Evolutionary conservation across 176 grass and related monocot genomes (phyloP), one percentile per base, ranked within the genome.

Genomic region (Triticum monococcum): DNA sequence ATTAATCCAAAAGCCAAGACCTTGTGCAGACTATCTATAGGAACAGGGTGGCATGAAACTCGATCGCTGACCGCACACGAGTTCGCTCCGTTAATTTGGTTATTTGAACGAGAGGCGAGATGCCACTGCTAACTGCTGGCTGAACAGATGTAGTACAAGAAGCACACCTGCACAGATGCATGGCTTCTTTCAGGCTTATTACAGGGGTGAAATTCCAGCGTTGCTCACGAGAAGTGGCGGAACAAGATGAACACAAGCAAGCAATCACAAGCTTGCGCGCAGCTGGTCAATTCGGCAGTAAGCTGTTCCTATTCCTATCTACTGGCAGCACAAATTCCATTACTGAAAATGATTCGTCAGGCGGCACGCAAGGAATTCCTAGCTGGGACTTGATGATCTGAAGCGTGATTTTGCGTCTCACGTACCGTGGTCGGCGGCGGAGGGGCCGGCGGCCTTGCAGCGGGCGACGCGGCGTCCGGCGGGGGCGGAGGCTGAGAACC

Each of bases 371-470:
- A 54, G 50, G 2, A 54, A 18, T 52, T 17, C 14, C 0, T 52
- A 17, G 13, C 48, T 52, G 13, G 46, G 13, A 16, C 48, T 52
- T 52, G 12, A 25, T 40, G 1, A 12, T 72, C 5, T 13, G 5
- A 32, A 17, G 31, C 9, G 9, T 18, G 36, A 3, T 10, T 69
- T 37, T 9, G 67, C 33, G 2, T 37, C 9, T 11, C 0, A 45
- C 24, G 41, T 74, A 74, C 71, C 71, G 12, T 74, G 40, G 23
- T 9, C 71, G 3, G 40, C 25, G 25, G 70, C 38, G 37, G 13
- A 59, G 75, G 63, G 9, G 56, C 66, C 48, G 41, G 67, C 40
- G 61, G 67, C 68, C 68, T 82, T 82, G 72, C 72, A 75, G 70
- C 14, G 1, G 70, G 64, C 45, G 74, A 7, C 35, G 79, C 79